These are phyloP conservation scores for Gynandropsis gynandra DNA, from an alignment of 345 rosid genomes.

Conservation along the genomic window DNA sequence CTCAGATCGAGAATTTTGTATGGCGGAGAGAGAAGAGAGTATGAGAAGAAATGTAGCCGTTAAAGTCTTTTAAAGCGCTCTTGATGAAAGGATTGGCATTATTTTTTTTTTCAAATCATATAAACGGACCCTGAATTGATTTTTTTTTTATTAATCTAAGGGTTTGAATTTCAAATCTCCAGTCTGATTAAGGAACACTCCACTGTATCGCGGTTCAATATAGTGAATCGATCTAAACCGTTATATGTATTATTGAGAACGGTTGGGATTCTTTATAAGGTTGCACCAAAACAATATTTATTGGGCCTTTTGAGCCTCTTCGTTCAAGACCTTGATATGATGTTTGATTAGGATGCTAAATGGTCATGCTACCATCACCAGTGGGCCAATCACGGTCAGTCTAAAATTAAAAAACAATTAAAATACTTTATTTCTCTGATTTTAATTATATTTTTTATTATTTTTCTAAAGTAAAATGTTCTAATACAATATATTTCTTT, in stretches of 20 bases:
- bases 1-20: conserved; percentile 16
- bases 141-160: not conserved
- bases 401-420: too few relatives aligned
- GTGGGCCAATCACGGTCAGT: too few relatives aligned
- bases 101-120: conserved; percentile 10
- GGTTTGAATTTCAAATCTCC: conserved; percentile 36
- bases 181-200: conserved; percentile 1
- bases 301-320: too few relatives aligned
- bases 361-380: too few relatives aligned
- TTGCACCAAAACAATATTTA: too few relatives aligned
- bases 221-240: not conserved
- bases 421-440: too few relatives aligned
- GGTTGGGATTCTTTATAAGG: conserved; percentile 5
- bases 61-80: conserved; percentile 29
- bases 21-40: conserved; percentile 16
- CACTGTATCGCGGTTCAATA: conserved; percentile 8
- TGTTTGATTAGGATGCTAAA: too few relatives aligned
- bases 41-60: conserved; percentile 21
- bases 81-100: conserved; percentile 14
- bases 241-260: not conserved
- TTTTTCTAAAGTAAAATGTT: too few relatives aligned
- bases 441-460: too few relatives aligned
- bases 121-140: conserved; percentile 2
- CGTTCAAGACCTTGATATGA: too few relatives aligned
- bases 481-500: too few relatives aligned